Evolutionary conservation across 257 asterid genomes (phyloP).

Genomic region (Thymus mandschuricus): DNA sequence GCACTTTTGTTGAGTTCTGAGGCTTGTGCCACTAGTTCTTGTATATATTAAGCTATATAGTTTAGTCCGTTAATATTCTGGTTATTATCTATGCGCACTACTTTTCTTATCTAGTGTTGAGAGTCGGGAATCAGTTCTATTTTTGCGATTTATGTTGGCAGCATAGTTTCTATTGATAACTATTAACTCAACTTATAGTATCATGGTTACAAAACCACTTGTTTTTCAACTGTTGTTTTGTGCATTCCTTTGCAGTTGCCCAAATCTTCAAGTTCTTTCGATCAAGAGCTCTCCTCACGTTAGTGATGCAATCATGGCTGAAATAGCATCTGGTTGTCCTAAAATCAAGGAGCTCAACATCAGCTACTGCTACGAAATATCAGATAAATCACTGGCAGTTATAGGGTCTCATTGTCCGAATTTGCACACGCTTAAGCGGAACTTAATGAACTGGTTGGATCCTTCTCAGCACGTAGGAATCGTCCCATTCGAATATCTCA

Average conservation of each 20-base stretch:
- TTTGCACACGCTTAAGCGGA: conserved; percentile 52
- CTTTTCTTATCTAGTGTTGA: no score
- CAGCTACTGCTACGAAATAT: conserved; percentile 83
- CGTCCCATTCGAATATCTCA: conserved; percentile 66
- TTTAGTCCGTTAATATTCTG: no score
- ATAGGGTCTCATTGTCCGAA: conserved; percentile 61
- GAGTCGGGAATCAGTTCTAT: no score
- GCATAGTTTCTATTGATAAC: no score
- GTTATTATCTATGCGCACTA: no score
- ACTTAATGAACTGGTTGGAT: conserved; percentile 77
- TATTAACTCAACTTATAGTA: no score
- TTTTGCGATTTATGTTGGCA: no score
- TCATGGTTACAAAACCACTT: no score
- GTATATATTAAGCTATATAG: no score
- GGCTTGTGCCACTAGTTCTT: no score
- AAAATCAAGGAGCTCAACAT: conserved; percentile 73
- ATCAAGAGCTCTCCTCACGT: conserved; percentile 73
- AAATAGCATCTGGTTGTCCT: conserved; percentile 65
- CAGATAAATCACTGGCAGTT: conserved; percentile 60
- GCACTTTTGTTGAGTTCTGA: no score
- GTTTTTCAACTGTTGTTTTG: not conserved
- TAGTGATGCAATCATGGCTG: conserved; percentile 56
- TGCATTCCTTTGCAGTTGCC: conserved; percentile 56
- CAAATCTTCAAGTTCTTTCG: conserved; percentile 72
- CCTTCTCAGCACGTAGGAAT: conserved; percentile 61